Evolutionary conservation across 2,329 filamentous ascomycete species (phyloP).

Genomic region (Penicillium sp.): DNA sequence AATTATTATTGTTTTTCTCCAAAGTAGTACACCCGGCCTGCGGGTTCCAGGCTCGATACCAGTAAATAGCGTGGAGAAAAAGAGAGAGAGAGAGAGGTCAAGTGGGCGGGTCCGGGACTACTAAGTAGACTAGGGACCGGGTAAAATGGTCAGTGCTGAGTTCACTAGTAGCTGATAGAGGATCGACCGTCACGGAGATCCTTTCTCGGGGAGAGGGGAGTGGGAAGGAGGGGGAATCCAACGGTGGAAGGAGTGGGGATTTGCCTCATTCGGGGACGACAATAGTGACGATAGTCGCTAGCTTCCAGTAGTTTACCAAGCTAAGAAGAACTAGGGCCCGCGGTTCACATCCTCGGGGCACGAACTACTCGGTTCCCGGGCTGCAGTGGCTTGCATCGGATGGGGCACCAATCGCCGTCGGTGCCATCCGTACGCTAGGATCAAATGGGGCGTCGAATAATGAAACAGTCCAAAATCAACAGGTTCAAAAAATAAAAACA

Average conservation of each 20-base stretch:
- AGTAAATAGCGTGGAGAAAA: constrained; percentile 4
- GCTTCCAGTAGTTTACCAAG: background rate
- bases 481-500: background rate
- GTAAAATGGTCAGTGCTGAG: constrained; percentile 32
- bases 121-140: constrained; percentile 13
- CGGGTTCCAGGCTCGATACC: constrained; percentile 11
- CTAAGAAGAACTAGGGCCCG: background rate
- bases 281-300: background rate
- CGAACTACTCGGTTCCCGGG: constrained; percentile 12
- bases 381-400: constrained; percentile 33
- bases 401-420: constrained; percentile 29
- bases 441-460: background rate
- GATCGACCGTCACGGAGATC: constrained; percentile 36
- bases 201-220: constrained; percentile 8
- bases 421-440: constrained; percentile 18
- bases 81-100: constrained; percentile 13
- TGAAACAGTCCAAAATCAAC: background rate
- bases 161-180: constrained; percentile 36
- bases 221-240: background rate
- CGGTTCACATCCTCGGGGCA: background rate
- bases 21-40: constrained; percentile 9
- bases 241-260: background rate
- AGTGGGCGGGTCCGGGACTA: constrained; percentile 9
- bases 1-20: background rate
- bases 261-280: background rate